Base-by-base conservation (phyloP, 1,284 basidiomycete species). In the Trichosporon sp. region DNA sequence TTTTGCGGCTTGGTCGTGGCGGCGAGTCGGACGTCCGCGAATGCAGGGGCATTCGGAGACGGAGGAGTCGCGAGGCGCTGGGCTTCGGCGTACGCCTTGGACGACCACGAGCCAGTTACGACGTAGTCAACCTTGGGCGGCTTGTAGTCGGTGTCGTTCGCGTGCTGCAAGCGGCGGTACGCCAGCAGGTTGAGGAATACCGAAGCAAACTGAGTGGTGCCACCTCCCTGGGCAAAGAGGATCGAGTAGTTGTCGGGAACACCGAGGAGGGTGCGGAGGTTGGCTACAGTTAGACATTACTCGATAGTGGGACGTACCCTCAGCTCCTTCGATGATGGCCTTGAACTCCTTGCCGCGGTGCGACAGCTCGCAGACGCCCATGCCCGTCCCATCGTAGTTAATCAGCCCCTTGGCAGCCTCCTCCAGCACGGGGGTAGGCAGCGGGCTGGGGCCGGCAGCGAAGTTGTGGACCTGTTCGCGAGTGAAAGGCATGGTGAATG, bases 161-260 rank as follows among this genome's bases (percentile, higher is more conserved):
- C 83, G 75, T 90, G 85, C 38, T 90, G 85, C 53, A 93, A 84
- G 29, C 87, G 87, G 66, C 78, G 76, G 65, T 73, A 73, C 1
- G 81, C 76, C 68, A 95, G 88, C 79, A 97, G 86, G 85, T 98
- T 98, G 76, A 95, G 85, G 4, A 95, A 90, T 74, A 92, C 89
- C 38, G 92, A 90, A 34, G 93, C 92, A 85, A 98, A 98, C 83
- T 97, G 93, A 44, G 86, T 88, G 1, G 92, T 90, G 15, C 93
- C 95, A 53, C 95, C 95, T 62, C 95, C 95, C 84, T 97, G 95
- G 60, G 92, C 88, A 85, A 97, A 95, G 64, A 98, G 87, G 77
- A 98, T 88, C 62, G 88, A 86, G 83, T 97, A 94, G n/a, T 90
- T 90, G 65, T 87, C 82, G 8, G 95, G 95, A 25, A 98, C 89